Evolutionary conservation across 768 basidiomycete species (phyloP).

Genomic region (Termitomyces sp.): DNA sequence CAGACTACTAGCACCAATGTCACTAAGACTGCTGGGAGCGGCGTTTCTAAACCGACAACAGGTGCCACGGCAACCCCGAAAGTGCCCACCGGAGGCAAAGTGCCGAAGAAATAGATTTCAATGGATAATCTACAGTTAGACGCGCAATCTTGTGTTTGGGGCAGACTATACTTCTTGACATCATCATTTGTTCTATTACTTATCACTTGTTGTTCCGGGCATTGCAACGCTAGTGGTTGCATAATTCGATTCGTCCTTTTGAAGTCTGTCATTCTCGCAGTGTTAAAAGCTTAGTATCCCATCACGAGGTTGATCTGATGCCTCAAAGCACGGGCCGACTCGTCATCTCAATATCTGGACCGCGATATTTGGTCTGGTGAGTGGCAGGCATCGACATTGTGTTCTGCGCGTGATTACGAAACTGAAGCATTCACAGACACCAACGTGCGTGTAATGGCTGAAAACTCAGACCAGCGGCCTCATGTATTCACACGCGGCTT

Average conservation of each 20-base stretch:
- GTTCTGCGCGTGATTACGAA: background rate
- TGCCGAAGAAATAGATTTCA: conserved; percentile 5
- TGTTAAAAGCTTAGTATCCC: background rate
- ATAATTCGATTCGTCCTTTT: background rate
- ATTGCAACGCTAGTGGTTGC: background rate
- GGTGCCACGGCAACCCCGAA: conserved; percentile 4
- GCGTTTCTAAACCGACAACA: conserved; percentile 4
- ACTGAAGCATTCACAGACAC: background rate
- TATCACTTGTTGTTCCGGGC: background rate
- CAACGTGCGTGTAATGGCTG: background rate
- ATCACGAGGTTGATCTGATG: background rate
- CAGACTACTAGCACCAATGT: conserved; percentile 4
- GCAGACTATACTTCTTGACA: background rate
- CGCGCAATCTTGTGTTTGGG: background rate
- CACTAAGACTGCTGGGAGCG: conserved; percentile 3
- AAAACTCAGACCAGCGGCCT: background rate
- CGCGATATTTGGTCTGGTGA: background rate
- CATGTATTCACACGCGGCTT: conserved; percentile 5
- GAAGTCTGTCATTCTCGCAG: background rate
- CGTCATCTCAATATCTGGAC: background rate
- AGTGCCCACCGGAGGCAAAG: conserved; percentile 6
- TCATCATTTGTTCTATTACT: background rate
- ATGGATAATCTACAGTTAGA: background rate
- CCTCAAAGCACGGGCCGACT: background rate
- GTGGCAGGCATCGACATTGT: background rate